Conservation (phyloP, 2,329 filamentous ascomycete species). For the Clarireedia monteithiana region DNA sequence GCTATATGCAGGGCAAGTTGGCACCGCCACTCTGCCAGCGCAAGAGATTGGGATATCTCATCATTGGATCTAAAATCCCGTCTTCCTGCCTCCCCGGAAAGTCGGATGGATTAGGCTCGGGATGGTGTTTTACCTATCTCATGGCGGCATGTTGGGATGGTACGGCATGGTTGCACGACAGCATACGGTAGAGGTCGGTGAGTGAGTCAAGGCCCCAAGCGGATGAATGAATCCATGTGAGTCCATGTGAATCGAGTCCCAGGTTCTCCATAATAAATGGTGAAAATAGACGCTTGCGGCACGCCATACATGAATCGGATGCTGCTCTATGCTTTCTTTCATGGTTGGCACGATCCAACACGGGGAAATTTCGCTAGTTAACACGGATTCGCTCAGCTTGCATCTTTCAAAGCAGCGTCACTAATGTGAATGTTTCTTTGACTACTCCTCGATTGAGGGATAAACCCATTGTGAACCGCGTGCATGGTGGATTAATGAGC, state of each 20-base stretch:
- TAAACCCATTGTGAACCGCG: background rate
- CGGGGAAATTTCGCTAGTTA: background rate
- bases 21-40: background rate
- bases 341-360: background rate
- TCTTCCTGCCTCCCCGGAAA: background rate
- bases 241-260: background rate
- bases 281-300: conserved; percentile 1
- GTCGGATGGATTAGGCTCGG: background rate
- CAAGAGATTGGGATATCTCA: background rate
- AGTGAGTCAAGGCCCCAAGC: too few species aligned
- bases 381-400: background rate
- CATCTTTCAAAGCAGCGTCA: background rate
- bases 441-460: too few species aligned
- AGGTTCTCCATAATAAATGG: background rate
- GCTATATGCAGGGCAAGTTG: background rate
- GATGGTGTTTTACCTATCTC: background rate
- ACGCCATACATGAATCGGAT: conserved; percentile 2
- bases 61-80: background rate
- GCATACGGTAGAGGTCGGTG: too few species aligned
- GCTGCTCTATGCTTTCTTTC: background rate
- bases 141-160: background rate
- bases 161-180: too few species aligned
- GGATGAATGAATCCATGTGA: too few species aligned
- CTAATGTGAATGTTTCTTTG: background rate
- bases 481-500: background rate